A percentile compares a stretch with the other conserved stretches of the same genome.
phyloP scores from a whole-genome alignment of 108 stramenopile species.

The Fistulifera solaris region DNA sequence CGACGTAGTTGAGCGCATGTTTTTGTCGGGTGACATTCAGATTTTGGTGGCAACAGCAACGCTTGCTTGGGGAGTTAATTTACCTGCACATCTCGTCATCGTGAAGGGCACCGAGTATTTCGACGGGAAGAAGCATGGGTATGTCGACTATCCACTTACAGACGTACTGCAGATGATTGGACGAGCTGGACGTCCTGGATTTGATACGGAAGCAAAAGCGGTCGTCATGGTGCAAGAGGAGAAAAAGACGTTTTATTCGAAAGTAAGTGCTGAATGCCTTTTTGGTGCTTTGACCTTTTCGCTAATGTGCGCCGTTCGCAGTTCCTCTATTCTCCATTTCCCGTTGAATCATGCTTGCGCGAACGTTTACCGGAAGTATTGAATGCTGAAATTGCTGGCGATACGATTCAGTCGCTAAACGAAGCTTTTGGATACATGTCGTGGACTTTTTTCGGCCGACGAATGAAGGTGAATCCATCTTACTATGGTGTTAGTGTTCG shows the following conservation, averaged over 20 bases:
- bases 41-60: constrained; percentile 89
- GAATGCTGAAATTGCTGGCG: constrained; percentile 91
- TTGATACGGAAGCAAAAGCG: constrained; percentile 88
- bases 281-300: constrained; percentile 5
- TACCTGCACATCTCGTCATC: constrained; percentile 62
- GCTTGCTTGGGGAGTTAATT: constrained; percentile 96
- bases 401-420: constrained; percentile 57
- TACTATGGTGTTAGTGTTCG: constrained; percentile 74
- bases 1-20: constrained; percentile 84
- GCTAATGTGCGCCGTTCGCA: constrained; percentile 24
- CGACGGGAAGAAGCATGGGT: constrained; percentile 87
- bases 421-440: constrained; percentile 89
- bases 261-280: constrained; percentile 9
- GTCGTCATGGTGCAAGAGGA: constrained; percentile 89
- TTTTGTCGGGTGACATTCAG: constrained; percentile 83
- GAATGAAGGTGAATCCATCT: constrained; percentile 90
- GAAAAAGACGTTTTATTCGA: constrained; percentile 95
- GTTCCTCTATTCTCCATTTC: constrained; percentile 98
- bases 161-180: constrained; percentile 99
- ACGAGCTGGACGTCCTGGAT: constrained; percentile 85
- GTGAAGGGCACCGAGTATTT: constrained; percentile 98
- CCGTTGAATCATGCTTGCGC: constrained; percentile 93
- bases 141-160: constrained; percentile 98
- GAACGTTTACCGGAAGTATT: constrained; percentile 86
- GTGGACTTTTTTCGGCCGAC: constrained; percentile 96